Base-by-base conservation (phyloP, 1,139 yeast genomes). In the Geotrichum bryndzae region DNA sequence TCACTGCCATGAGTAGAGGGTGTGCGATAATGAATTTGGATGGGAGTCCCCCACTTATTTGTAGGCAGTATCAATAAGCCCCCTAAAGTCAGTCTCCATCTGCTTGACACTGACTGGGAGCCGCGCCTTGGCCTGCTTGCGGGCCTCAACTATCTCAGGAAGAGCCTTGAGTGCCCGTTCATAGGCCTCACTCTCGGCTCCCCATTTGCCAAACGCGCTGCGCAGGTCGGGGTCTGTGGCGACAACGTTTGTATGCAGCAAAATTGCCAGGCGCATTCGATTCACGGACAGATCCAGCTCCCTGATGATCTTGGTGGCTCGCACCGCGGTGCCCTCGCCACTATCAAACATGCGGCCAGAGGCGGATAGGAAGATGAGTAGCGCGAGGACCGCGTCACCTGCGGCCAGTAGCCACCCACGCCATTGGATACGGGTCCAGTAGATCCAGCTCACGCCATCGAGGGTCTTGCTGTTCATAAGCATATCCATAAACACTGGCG, bases 281-380 rank as follows among this genome's bases (percentile, higher is more conserved):
- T 57, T 57, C 45, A 56, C 38, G 10, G 60, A 52, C 3, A 13
- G 6, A 22, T 50, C 61, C 8, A 62, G 53, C 13, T 54, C 46
- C 22, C 52, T 38, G 3, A 56, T 48, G 29, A 55, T 51, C 18
- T 54, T 41, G 15, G 48, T 51, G 23, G 61, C 54, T 10, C 56
- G 53, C 7, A 61, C 27, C 31, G 56, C 22, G 31, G 59, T 48
- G 13, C 51, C 51, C 31, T 62, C 64, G 23, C 56, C 64, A 2
- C 61, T 38, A 41, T 64, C 66, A 53, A 61, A 69, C 38, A 66
- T 55, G 7, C 70, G 63, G 6, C 71, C 71, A 4, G 70, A 65
- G 29, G 66, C 66, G 0, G 69, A 61, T 29, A 68, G 54, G 53
- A 53, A 67, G 18, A 68, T 31, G 53, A 67, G 22, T 3, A 50